phyloP scores from a whole-genome alignment of 306 rosid genomes.

The Lathyrus aphaca region DNA sequence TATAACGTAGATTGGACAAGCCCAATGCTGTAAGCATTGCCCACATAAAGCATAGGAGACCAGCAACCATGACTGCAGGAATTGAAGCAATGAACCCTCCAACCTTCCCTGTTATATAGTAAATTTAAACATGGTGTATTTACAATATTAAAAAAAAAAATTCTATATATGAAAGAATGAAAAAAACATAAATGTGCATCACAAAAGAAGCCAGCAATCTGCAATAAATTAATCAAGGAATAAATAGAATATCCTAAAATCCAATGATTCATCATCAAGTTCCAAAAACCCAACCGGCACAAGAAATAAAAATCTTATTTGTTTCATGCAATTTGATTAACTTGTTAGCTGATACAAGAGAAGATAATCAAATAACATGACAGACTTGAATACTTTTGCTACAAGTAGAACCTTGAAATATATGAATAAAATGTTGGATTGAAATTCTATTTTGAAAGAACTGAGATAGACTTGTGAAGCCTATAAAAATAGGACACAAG shows the following conservation, averaged over 20 bases:
- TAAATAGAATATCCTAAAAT: constrained; percentile 1
- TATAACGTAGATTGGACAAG: constrained; percentile 95
- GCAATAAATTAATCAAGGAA: constrained; percentile 8
- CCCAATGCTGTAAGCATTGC: constrained; percentile 97
- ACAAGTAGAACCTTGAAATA: no score
- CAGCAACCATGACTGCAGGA: constrained; percentile 97
- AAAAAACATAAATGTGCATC: background rate
- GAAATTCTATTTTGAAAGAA: no score
- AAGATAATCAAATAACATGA: no score
- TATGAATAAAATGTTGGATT: no score
- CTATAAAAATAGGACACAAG: no score
- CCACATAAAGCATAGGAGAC: constrained; percentile 97
- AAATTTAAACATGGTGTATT: constrained; percentile 12
- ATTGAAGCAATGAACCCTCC: constrained; percentile 97
- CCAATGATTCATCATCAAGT: constrained; percentile 4
- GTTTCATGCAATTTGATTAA: background rate
- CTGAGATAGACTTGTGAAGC: no score
- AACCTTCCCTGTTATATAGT: constrained; percentile 72
- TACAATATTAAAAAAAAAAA: background rate
- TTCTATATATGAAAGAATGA: background rate
- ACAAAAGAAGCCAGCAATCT: constrained; percentile 3
- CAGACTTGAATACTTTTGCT: no score
- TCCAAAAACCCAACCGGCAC: background rate
- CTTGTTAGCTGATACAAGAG: no score
- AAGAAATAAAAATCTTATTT: constrained; percentile 6